Percentiles rank a stretch among this genome's conserved stretches.
These are phyloP conservation scores for Solanum lignicaule DNA, from an alignment of 257 asterid species.

Conservation along the genomic window DNA sequence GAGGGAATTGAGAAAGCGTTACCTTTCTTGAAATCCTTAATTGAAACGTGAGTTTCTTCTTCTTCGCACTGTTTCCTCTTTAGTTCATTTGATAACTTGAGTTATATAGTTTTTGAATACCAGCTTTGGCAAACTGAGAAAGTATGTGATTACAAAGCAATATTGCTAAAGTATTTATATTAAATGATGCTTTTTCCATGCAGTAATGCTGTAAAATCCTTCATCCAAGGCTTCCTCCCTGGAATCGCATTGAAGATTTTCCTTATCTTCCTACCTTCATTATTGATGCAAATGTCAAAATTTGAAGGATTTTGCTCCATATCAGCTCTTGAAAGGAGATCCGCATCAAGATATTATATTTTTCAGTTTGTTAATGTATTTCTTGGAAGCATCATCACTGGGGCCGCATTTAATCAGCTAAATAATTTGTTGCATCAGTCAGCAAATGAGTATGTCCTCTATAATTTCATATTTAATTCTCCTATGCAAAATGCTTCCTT, in stretches of 20 bases:
- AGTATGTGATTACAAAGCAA: background rate
- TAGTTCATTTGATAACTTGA: background rate
- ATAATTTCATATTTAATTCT: background rate
- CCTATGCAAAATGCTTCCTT: background rate
- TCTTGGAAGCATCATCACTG: conserved; percentile 84
- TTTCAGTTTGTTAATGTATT: conserved; percentile 81
- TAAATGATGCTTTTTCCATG: conserved; percentile 12
- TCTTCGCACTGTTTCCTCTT: background rate
- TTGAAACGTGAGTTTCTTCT: conserved; percentile 48
- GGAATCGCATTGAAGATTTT: conserved; percentile 86
- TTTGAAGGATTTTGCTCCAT: conserved; percentile 67
- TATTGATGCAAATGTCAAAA: conserved; percentile 82
- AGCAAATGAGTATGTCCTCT: conserved; percentile 46
- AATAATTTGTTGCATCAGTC: conserved; percentile 47
- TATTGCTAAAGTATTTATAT: background rate
- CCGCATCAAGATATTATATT: conserved; percentile 72
- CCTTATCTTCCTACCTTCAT: conserved; percentile 67
- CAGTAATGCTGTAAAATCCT: conserved; percentile 62
- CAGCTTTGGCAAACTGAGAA: background rate
- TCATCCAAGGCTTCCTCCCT: conserved; percentile 84
- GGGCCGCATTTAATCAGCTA: conserved; percentile 73
- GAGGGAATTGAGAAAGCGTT: conserved; percentile 61
- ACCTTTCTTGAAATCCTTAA: conserved; percentile 52
- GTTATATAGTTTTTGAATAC: background rate
- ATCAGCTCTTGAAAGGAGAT: conserved; percentile 81